These are phyloP conservation scores for Jatropha curcas DNA, from an alignment of 345 rosid genomes.

Conservation along the genomic window DNA sequence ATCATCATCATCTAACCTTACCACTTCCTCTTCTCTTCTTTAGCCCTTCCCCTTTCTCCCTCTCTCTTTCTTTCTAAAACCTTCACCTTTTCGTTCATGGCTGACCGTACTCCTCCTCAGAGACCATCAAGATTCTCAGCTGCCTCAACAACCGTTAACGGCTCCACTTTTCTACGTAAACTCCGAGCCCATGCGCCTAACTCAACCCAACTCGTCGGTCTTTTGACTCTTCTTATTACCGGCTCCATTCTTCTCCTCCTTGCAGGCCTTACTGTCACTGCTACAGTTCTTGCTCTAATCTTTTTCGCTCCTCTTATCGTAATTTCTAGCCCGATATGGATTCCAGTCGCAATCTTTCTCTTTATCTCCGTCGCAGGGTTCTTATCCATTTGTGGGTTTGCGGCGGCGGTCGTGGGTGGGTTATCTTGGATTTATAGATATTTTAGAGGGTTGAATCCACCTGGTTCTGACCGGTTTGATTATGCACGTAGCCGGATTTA, in stretches of 20 bases:
- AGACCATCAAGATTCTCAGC: slow-evolving; percentile 12
- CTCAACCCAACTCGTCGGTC: slow-evolving; percentile 57
- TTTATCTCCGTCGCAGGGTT: slow-evolving; percentile 40
- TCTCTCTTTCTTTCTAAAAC: not conserved
- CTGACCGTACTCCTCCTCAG: slow-evolving; percentile 23
- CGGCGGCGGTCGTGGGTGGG: slow-evolving; percentile 43
- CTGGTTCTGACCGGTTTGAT: slow-evolving; percentile 63
- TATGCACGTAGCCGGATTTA: slow-evolving; percentile 72
- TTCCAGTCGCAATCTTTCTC: slow-evolving; percentile 47
- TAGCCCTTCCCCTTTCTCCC: too few relatives aligned
- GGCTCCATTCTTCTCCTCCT: slow-evolving; percentile 67
- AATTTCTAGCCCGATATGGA: slow-evolving; percentile 74
- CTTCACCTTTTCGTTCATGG: slow-evolving; percentile 6
- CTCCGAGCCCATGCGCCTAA: slow-evolving; percentile 54
- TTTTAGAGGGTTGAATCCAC: slow-evolving; percentile 64
- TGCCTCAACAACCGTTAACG: not conserved
- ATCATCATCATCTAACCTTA: not conserved
- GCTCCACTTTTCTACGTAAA: slow-evolving; percentile 41
- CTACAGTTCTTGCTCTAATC: slow-evolving; percentile 45
- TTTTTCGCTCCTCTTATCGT: slow-evolving; percentile 60
- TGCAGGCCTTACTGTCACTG: slow-evolving; percentile 57
- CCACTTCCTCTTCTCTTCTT: not conserved
- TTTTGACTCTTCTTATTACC: slow-evolving; percentile 55
- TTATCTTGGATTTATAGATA: slow-evolving; percentile 69
- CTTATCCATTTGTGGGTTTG: slow-evolving; percentile 52